Evolutionary conservation across 805 yeast genomes (phyloP).

Genomic region (Candida tibetensis): DNA sequence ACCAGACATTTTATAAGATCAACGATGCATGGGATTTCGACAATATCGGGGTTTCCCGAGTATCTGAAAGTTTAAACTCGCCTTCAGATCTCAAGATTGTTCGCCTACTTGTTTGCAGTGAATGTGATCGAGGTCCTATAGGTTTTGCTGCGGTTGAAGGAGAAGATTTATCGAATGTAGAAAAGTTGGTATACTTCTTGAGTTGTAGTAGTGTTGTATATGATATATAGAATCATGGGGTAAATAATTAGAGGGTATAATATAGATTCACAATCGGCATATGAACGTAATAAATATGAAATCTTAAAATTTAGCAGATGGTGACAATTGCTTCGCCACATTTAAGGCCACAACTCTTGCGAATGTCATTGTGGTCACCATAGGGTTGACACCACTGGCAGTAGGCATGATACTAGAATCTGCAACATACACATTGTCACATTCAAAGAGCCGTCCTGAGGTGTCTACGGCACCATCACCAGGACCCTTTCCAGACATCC

Average conservation of each 20-base stretch:
- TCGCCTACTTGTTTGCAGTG: conserved; percentile 65
- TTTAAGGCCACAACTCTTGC: conserved; percentile 20
- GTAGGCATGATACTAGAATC: conserved; percentile 27
- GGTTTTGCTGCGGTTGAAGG: conserved; percentile 57
- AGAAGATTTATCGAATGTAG: conserved; percentile 29
- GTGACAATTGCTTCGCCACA: conserved; percentile 15
- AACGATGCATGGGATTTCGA: conserved; percentile 76
- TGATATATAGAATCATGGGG: conserved; percentile 21
- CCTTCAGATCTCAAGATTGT: conserved; percentile 33
- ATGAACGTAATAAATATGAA: neutral
- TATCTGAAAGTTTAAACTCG: conserved; percentile 23
- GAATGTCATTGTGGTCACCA: conserved; percentile 24
- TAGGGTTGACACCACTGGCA: conserved; percentile 27
- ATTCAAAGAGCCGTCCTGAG: conserved; percentile 21
- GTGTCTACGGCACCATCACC: conserved; percentile 22
- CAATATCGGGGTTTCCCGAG: conserved; percentile 69
- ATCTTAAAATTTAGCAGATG: conserved; percentile 3
- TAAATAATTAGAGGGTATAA: neutral
- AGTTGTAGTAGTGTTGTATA: conserved; percentile 47
- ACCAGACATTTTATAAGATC: conserved; percentile 39
- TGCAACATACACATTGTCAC: conserved; percentile 24
- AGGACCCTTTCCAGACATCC: conserved; percentile 28
- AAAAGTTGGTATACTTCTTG: conserved; percentile 42
- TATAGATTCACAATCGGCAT: neutral
- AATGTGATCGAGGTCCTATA: conserved; percentile 75